A percentile compares a stretch with the other conserved stretches of the same genome.
These are phyloP conservation scores for Populus davidiana DNA, from an alignment of 345 rosid genomes.

Conservation along the genomic window DNA sequence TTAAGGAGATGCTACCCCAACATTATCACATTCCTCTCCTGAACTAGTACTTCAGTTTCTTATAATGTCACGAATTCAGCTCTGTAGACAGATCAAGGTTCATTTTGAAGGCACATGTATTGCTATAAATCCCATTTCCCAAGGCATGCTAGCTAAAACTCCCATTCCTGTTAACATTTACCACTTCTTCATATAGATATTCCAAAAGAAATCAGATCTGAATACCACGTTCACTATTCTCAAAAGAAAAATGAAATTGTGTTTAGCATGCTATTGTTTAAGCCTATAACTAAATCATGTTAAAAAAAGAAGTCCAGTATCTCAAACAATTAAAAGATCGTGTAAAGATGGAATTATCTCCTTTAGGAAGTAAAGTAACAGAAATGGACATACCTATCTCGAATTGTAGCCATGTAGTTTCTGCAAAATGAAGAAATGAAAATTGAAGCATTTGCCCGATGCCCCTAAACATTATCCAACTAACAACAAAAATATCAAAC, in stretches of 20 bases:
- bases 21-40: not conserved
- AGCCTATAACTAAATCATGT: not conserved
- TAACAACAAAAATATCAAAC: constrained; percentile 31
- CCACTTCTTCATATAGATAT: not conserved
- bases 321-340: not conserved
- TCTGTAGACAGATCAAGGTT: not conserved
- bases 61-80: not conserved
- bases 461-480: constrained; percentile 9
- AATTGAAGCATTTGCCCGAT: constrained; percentile 19
- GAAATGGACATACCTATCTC: constrained; percentile 26
- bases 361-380: not conserved
- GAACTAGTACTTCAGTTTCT: not conserved
- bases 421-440: constrained; percentile 5
- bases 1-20: not conserved
- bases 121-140: not conserved
- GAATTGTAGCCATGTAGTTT: constrained; percentile 3
- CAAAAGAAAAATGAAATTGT: not conserved
- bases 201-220: not conserved
- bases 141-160: not conserved
- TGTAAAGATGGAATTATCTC: not conserved
- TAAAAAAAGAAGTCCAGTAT: not conserved
- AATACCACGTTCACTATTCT: not conserved
- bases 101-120: not conserved
- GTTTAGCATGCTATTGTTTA: not conserved
- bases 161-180: constrained; percentile 1